phyloP scores from a whole-genome alignment of 129 eudicot species.

The Lactuca sativa region DNA sequence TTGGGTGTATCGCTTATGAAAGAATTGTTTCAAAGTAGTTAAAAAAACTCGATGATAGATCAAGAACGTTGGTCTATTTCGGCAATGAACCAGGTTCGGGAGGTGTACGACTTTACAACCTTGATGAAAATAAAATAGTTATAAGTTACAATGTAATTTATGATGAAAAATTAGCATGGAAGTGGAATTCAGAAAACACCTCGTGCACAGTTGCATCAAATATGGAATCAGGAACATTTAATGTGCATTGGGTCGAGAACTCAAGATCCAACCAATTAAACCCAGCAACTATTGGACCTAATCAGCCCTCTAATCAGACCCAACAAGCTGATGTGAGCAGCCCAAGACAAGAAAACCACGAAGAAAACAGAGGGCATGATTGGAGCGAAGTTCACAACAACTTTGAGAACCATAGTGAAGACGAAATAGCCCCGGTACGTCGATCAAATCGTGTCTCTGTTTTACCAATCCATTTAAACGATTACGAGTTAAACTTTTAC shows the following conservation, averaged over 20 bases:
- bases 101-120: background rate
- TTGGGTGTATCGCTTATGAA: background rate
- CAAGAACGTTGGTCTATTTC: background rate
- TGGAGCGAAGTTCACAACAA: background rate
- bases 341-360: background rate
- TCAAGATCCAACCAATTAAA: too few species aligned
- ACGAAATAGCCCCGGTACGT: background rate
- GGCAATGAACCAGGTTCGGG: background rate
- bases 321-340: background rate
- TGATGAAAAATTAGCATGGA: too few species aligned
- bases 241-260: too few species aligned
- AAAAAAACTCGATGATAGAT: background rate
- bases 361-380: background rate
- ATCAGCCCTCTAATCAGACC: too few species aligned
- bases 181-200: background rate
- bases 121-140: too few species aligned
- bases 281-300: too few species aligned
- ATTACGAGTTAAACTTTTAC: too few species aligned
- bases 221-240: background rate
- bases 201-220: background rate
- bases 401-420: background rate
- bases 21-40: background rate
- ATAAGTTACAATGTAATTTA: background rate
- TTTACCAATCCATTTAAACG: too few species aligned
- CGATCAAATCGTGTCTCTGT: constrained; percentile 2